Evolutionary conservation across 2,329 filamentous ascomycete genomes (phyloP).

Genomic region (Pseudogymnoascus sp.): DNA sequence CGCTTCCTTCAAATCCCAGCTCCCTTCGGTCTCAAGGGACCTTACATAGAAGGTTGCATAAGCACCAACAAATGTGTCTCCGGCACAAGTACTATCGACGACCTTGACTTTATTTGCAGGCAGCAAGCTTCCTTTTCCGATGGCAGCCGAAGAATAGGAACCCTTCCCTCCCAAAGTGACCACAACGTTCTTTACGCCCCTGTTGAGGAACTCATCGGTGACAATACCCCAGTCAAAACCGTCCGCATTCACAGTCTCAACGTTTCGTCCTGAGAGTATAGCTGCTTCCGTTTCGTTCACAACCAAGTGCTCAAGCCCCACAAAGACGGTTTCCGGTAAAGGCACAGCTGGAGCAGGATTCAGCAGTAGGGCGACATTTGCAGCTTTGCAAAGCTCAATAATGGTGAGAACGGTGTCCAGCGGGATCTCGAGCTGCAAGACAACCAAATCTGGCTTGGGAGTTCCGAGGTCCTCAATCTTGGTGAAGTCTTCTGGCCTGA

Average conservation of each 20-base stretch:
- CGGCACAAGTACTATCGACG: slow-evolving; percentile 87
- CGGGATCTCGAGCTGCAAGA: slow-evolving; percentile 75
- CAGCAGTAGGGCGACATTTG: slow-evolving; percentile 58
- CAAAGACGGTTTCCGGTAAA: slow-evolving; percentile 60
- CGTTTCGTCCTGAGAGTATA: slow-evolving; percentile 51
- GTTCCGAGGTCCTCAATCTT: slow-evolving; percentile 29
- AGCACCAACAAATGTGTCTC: slow-evolving; percentile 87
- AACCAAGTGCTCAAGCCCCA: slow-evolving; percentile 66
- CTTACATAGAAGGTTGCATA: slow-evolving; percentile 69
- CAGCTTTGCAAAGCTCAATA: slow-evolving; percentile 41
- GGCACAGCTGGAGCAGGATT: slow-evolving; percentile 75
- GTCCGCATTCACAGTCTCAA: slow-evolving; percentile 37
- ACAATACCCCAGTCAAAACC: slow-evolving; percentile 38
- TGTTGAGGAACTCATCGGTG: slow-evolving; percentile 52
- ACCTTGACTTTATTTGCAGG: slow-evolving; percentile 65
- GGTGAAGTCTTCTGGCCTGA: slow-evolving; percentile 35
- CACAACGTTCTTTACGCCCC: slow-evolving; percentile 69
- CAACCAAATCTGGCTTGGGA: slow-evolving; percentile 52
- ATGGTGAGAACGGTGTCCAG: slow-evolving; percentile 56
- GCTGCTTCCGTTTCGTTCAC: slow-evolving; percentile 88
- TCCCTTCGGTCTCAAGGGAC: slow-evolving; percentile 2
- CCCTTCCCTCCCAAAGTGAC: slow-evolving; percentile 78
- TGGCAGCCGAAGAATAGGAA: slow-evolving; percentile 55
- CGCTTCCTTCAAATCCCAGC: slow-evolving; percentile 38
- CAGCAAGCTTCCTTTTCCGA: slow-evolving; percentile 43